phyloP scores from a whole-genome alignment of 345 rosid species.

The Barbarea vulgaris region DNA sequence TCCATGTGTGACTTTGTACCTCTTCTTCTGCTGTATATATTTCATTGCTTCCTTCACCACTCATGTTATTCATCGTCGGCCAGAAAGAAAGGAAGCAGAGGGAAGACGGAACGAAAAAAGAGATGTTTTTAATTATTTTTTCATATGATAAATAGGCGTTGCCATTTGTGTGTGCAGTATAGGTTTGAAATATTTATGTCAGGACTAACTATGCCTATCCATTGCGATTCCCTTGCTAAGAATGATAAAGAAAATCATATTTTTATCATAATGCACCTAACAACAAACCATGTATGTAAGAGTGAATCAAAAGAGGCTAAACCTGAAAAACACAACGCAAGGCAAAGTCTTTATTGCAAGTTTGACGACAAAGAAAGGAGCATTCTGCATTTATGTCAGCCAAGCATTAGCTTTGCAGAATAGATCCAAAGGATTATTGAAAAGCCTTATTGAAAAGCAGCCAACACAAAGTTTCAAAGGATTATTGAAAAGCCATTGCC shows the following conservation, averaged over 20 bases:
- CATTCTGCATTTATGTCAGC: slow-evolving; percentile 66
- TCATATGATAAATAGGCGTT: too few species aligned
- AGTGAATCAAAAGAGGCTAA: slow-evolving; percentile 19
- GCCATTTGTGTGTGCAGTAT: too few species aligned
- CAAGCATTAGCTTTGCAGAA: slow-evolving; percentile 19
- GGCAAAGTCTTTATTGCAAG: slow-evolving; percentile 90
- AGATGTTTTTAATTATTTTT: too few species aligned
- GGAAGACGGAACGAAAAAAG: too few species aligned
- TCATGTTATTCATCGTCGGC: too few species aligned
- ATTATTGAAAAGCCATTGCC: neutral
- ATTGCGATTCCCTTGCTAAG: slow-evolving; percentile 70
- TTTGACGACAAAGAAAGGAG: slow-evolving; percentile 87
- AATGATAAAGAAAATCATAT: slow-evolving; percentile 3
- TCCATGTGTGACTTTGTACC: too few species aligned
- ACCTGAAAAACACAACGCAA: slow-evolving; percentile 89
- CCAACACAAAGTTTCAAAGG: neutral
- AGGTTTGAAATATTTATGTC: too few species aligned
- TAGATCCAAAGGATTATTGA: neutral
- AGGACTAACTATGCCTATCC: slow-evolving; percentile 80
- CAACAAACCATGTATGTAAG: slow-evolving; percentile 7
- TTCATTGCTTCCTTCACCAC: too few species aligned
- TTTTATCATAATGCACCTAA: slow-evolving; percentile 10
- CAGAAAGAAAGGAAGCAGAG: too few species aligned
- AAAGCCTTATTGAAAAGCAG: too few species aligned
- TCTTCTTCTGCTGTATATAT: too few species aligned